Evolutionary conservation across 2,329 filamentous ascomycete species (phyloP), one percentile per base, ranked within the genome.

Genomic region (Diaporthe vaccinii): DNA sequence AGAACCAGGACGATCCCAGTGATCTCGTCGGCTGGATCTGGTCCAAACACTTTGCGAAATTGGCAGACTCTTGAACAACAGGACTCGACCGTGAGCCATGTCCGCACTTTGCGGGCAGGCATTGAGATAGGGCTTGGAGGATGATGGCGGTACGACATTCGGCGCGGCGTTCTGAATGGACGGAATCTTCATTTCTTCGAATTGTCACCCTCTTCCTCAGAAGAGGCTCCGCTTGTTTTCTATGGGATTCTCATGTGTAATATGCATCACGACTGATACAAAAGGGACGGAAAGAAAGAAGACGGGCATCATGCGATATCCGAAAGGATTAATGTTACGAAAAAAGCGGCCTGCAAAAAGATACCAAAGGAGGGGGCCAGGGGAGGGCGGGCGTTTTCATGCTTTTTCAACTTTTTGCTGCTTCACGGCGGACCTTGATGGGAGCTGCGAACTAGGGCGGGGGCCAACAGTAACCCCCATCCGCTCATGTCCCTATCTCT

Each of bases 21-120:
- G 90, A 93, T 78, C 89, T 92, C 78, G 92, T 98, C 46, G 97
- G 97, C 70, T 99, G 97, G 97, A 98, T 99, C 80, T 99, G 97
- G 97, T 98, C 96, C 80, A 98, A 98, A 84, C 97, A 99, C 86
- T 99, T 99, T 87, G 93, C 93, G 72, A 91, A 90, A 82, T 81
- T 92, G 77, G 90, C 89, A 67, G 90, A 91, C 81, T 84, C 85
- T 72, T 77, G 41, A 75, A 62, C 22, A n/a, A 58, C 39, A 51
- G 36, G 5, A 67, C 57, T 41, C 22, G 25, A 34, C 28, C 12
- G 17, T 59, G 17, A 28, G 12, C 51, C 57, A 65, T 39, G 17
- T 5, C 28, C 49, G 51, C 25, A 22, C 72, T 73, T 77, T 65
- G 70, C 67, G 46, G 72, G 8, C 34, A 58, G 14, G 8, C 36